Percentiles rank a stretch among this genome's conserved stretches.
These are phyloP conservation scores for Citrus australasica DNA, from an alignment of 345 rosid species.

Conservation along the genomic window DNA sequence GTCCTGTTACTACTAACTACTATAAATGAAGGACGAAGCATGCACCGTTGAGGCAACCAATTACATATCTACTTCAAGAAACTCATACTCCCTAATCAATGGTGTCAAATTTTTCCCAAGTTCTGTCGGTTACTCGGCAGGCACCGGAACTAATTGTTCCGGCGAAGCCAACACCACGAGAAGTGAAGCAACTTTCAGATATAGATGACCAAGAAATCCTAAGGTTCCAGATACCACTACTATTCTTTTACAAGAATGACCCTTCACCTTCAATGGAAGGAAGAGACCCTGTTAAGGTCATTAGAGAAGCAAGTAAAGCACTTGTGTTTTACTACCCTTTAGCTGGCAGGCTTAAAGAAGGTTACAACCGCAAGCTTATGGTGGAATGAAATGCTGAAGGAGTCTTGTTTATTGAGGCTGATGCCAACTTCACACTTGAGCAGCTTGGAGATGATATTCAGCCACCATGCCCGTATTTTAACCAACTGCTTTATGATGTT, in stretches of 20 bases:
- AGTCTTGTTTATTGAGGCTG: slow-evolving; percentile 7
- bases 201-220: slow-evolving; percentile 7
- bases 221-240: not conserved
- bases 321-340: slow-evolving; percentile 12
- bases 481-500: slow-evolving; percentile 7
- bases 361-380: not conserved
- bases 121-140: not conserved
- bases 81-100: not conserved
- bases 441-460: not conserved
- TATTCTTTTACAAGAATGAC: not conserved
- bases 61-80: not conserved
- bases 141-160: not conserved
- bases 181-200: not conserved
- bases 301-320: not conserved
- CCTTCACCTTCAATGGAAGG: not conserved
- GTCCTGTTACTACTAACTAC: no score
- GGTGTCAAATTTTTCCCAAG: not conserved
- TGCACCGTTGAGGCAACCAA: no score
- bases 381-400: slow-evolving; percentile 13
- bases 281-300: not conserved
- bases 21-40: no score
- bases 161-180: not conserved
- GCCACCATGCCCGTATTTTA: not conserved
- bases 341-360: slow-evolving; percentile 9
- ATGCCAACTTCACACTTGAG: slow-evolving; percentile 5